A percentile compares a stretch with the other conserved stretches of the same genome.
These are phyloP conservation scores for Pelargonium fulgidum DNA, from an alignment of 441 rosid species.

Conservation along the genomic window DNA sequence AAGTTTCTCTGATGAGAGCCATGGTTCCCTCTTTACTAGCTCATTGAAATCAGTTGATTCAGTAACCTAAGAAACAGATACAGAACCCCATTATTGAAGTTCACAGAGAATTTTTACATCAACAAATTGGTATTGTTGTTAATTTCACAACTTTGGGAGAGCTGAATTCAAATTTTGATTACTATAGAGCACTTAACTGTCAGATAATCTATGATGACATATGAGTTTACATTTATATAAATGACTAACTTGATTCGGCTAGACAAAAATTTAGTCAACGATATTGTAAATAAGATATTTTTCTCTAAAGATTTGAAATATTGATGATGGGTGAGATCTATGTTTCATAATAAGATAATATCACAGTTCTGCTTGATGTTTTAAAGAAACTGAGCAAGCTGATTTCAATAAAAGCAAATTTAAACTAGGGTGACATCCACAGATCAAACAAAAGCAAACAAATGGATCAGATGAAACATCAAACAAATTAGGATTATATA, in stretches of 20 bases:
- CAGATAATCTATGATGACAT: background rate
- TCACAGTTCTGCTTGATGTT: background rate
- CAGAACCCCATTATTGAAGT: background rate
- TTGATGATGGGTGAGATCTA: background rate
- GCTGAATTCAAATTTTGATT: background rate
- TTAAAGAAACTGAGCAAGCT: no score
- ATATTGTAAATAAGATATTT: background rate
- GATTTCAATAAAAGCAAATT: background rate
- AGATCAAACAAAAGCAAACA: background rate
- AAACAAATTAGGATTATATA: no score
- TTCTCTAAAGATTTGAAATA: background rate
- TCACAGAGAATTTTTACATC: background rate
- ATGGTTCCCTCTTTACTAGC: conserved; percentile 49
- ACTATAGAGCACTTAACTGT: background rate
- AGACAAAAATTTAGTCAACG: background rate
- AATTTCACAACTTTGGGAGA: background rate
- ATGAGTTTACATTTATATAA: background rate
- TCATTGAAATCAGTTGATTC: conserved; percentile 52
- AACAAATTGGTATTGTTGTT: background rate
- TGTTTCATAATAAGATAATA: background rate
- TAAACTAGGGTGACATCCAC: background rate
- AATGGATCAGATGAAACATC: background rate
- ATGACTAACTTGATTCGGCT: background rate
- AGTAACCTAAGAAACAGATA: conserved; percentile 33
- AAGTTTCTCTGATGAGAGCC: conserved; percentile 57